phyloP scores from a whole-genome alignment of 257 asterid species.

The Fraxinus anomala region DNA sequence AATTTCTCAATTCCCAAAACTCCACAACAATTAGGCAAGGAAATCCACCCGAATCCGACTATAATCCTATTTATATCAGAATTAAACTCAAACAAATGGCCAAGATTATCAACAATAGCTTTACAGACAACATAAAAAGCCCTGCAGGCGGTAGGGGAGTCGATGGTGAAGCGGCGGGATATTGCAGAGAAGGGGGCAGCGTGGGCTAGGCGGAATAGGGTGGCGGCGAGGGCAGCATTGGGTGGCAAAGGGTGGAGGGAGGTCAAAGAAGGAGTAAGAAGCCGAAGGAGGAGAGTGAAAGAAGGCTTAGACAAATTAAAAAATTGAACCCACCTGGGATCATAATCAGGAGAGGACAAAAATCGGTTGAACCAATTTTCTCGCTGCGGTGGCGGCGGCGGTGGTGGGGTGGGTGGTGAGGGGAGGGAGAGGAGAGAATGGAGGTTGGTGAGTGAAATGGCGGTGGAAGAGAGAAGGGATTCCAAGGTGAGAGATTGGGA shows the following conservation, averaged over 20 bases:
- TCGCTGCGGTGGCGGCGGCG: conserved; percentile 35
- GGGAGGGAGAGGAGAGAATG: conserved; percentile 53
- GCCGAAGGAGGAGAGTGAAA: conserved; percentile 79
- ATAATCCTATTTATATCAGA: conserved; percentile 68
- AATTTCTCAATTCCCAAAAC: conserved; percentile 76
- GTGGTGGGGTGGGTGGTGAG: conserved; percentile 33
- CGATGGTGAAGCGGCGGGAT: conserved; percentile 64
- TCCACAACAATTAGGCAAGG: conserved; percentile 88
- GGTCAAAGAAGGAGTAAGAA: conserved; percentile 61
- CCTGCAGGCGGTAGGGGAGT: conserved; percentile 60
- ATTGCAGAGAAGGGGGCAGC: conserved; percentile 64
- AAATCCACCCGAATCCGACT: conserved; percentile 89
- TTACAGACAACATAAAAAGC: conserved; percentile 75
- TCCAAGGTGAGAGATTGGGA: conserved; percentile 74
- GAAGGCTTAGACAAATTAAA: conserved; percentile 71
- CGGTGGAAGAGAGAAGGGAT: conserved; percentile 71
- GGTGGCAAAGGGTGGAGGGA: conserved; percentile 61
- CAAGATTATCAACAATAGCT: conserved; percentile 68
- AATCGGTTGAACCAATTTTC: conserved; percentile 65
- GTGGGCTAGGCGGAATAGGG: conserved; percentile 73
- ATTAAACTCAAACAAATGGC: conserved; percentile 79
- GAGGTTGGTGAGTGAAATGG: conserved; percentile 57
- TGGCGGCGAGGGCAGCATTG: conserved; percentile 60
- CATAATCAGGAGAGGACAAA: conserved; percentile 55
- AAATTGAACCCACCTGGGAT: conserved; percentile 66